These are phyloP conservation scores for Globisporangium nunn DNA, from an alignment of 352 stramenopile species.

Conservation along the genomic window DNA sequence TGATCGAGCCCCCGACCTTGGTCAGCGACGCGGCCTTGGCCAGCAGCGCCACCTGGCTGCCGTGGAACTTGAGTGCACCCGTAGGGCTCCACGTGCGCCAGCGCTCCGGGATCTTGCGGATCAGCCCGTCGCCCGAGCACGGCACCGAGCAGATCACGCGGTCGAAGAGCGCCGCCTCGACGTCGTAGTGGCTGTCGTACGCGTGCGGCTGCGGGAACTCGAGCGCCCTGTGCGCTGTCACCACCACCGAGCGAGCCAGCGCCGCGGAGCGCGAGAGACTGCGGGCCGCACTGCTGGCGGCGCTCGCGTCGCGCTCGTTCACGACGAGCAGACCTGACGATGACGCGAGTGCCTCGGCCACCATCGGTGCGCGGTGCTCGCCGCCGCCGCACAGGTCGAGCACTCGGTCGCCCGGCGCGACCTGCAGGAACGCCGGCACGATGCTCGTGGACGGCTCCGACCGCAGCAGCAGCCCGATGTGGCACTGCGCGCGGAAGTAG, in stretches of 20 bases:
- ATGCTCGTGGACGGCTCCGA: slow-evolving; percentile 96
- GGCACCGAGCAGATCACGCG: slow-evolving; percentile 68
- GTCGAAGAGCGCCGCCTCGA: slow-evolving; percentile 43
- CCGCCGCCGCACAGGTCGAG: slow-evolving; percentile 65
- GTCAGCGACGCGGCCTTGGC: slow-evolving; percentile 43
- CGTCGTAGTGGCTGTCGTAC: slow-evolving; percentile 2
- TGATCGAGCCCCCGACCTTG: slow-evolving; percentile 35
- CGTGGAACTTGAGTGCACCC: slow-evolving; percentile 42
- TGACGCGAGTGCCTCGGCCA: slow-evolving; percentile 27
- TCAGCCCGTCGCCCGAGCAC: slow-evolving; percentile 73
- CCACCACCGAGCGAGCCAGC: slow-evolving; percentile 36
- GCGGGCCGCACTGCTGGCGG: slow-evolving; percentile 39
- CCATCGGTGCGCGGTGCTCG: slow-evolving; percentile 54
- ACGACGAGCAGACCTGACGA: slow-evolving; percentile 40
- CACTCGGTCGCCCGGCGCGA: slow-evolving; percentile 73
- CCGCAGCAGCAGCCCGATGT: slow-evolving; percentile 85
- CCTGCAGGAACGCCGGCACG: slow-evolving; percentile 90
- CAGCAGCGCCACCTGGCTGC: slow-evolving; percentile 79
- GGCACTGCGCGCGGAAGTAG: slow-evolving; percentile 89
- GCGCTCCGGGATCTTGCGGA: slow-evolving; percentile 72
- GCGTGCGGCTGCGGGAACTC: slow-evolving; percentile 47
- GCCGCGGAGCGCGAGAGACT: slow-evolving; percentile 52
- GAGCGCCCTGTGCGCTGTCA: slow-evolving; percentile 67
- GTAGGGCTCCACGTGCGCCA: slow-evolving; percentile 72
- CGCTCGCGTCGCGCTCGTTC: slow-evolving; percentile 61